Evolutionary conservation across 305 asterid species (phyloP), one percentile per base, ranked within the genome.

Genomic region (Solanum aculeatissimum): DNA sequence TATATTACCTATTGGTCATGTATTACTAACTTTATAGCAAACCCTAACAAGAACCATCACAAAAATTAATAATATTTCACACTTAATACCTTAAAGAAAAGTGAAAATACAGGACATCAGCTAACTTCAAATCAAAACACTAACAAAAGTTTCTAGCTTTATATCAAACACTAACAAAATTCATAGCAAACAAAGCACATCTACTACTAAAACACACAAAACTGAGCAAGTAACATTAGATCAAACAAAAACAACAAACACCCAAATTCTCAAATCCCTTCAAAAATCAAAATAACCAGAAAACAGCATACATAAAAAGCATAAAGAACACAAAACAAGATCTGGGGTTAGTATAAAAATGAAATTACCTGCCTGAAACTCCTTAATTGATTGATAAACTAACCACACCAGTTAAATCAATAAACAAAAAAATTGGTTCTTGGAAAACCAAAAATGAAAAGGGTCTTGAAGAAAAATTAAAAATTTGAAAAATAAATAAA

Each of bases 301-400:
- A 71, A 45, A 45, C 23, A 81, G 63, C 51, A 83, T 49, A 1
- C 43, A 75, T 15, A 49, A 49, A 75, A 25, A 75, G 2, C 38
- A 38, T 25, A 85, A 83, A 84, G 60, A 42, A 29, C 47, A 19
- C 54, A 83, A 82, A 84, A 47, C 74, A 80, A 87, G 90, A 88
- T 87, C 88, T 80, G 85, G 75, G 23, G 79, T 71, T 75, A 60
- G 77, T n/a, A 79, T 62, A 75, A 66, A 60, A 38, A 75, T 49
- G 70, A 78, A 65, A 84, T 70, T 65, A 71, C 80, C 35, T n/a
- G 82, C 62, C 83, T 57, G 82, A 18, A 72, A 57, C 40, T 55
- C 86, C 80, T 71, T 38, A 43, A 68, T 54, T 83, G 62, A 43
- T 74, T 74, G 71, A 75, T 14, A 80, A 85, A 63, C 53, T 49